phyloP scores from a whole-genome alignment of 495 filamentous ascomycete species.

The Penicillium simplicissimum region DNA sequence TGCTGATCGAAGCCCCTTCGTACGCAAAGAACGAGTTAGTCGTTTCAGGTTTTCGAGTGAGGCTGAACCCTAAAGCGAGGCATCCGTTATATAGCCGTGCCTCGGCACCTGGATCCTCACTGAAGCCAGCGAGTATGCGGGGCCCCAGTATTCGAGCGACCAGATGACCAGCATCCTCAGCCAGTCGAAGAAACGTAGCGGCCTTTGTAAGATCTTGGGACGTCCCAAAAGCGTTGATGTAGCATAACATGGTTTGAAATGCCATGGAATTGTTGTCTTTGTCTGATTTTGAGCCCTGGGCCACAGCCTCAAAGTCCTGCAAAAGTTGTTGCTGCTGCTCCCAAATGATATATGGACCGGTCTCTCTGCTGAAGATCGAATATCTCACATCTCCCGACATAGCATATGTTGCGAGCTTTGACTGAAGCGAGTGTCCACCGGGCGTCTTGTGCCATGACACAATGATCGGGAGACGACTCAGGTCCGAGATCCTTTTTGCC shows the following conservation, averaged over 20 bases:
- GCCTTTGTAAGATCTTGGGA: constrained; percentile 21
- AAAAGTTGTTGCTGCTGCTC: constrained; percentile 31
- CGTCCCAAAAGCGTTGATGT: constrained; percentile 27
- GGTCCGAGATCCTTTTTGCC: constrained; percentile 22
- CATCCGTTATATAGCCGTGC: constrained; percentile 3
- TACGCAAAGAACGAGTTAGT: background rate
- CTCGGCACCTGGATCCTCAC: background rate
- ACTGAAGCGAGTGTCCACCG: constrained; percentile 24
- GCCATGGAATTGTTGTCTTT: constrained; percentile 16
- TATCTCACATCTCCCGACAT: constrained; percentile 24
- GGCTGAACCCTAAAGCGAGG: constrained; percentile 3
- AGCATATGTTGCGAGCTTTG: constrained; percentile 29
- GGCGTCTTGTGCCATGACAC: constrained; percentile 26
- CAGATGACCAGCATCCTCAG: constrained; percentile 16
- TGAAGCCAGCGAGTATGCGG: constrained; percentile 18
- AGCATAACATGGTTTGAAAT: constrained; percentile 32
- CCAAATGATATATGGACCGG: constrained; percentile 28
- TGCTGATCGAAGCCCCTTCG: background rate
- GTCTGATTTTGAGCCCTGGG: constrained; percentile 12
- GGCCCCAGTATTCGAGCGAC: constrained; percentile 7
- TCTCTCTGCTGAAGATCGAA: constrained; percentile 23
- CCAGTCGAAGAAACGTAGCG: constrained; percentile 19
- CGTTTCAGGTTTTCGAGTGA: background rate
- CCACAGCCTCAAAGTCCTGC: constrained; percentile 20
- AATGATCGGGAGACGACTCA: constrained; percentile 27